These are phyloP conservation scores for Acrocalymma vagum DNA, from an alignment of 2,329 filamentous ascomycete species.

Conservation along the genomic window DNA sequence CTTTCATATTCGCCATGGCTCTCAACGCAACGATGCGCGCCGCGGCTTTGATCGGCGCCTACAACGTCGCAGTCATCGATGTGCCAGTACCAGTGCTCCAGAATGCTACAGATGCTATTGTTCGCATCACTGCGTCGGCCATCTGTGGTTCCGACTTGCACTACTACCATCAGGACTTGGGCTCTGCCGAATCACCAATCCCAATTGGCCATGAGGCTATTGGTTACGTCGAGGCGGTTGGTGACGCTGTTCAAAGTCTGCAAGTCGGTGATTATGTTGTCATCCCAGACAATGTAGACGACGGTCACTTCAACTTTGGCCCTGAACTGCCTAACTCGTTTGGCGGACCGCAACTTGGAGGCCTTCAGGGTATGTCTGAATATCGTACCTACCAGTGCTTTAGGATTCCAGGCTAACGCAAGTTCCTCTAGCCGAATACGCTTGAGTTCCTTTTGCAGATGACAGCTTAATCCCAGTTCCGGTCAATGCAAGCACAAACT, in stretches of 20 bases:
- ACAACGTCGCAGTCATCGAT: constrained; percentile 40
- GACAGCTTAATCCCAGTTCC: constrained; percentile 10
- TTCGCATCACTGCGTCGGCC: constrained; percentile 49
- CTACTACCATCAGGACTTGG: constrained; percentile 69
- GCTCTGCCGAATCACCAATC: constrained; percentile 80
- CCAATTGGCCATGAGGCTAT: constrained; percentile 89
- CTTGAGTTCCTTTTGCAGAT: constrained; percentile 16
- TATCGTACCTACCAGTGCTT: neutral
- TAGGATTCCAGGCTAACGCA: neutral
- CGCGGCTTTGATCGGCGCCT: constrained; percentile 35
- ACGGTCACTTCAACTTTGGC: constrained; percentile 6
- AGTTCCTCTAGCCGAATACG: constrained; percentile 10
- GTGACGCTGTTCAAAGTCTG: constrained; percentile 77
- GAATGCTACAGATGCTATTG: constrained; percentile 46
- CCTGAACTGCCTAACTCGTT: neutral
- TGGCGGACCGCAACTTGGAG: neutral
- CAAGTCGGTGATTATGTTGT: constrained; percentile 72
- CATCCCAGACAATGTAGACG: constrained; percentile 21
- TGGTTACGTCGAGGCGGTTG: constrained; percentile 78
- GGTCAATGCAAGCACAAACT: neutral
- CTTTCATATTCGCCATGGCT: no score
- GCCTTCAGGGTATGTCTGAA: constrained; percentile 10
- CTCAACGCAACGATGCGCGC: constrained; percentile 41
- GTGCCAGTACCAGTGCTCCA: constrained; percentile 44
- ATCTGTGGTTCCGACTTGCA: constrained; percentile 42